Evolutionary conservation across 257 asterid species (phyloP).

Genomic region (Gentiana macrophylla): DNA sequence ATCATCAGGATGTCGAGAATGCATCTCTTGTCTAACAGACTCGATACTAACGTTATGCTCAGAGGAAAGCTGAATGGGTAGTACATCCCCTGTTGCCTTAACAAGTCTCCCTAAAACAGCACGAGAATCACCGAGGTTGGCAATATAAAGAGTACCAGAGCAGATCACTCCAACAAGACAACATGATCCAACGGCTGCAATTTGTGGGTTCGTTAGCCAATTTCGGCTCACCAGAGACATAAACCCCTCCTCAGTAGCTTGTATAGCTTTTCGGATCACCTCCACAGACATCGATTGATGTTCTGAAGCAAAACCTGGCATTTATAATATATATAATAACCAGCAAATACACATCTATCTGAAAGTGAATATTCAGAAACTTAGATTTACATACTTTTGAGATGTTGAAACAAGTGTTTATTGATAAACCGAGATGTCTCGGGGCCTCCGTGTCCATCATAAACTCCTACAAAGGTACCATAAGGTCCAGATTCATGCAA

Average conservation of each 20-base stretch:
- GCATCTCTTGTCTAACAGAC: conserved; percentile 54
- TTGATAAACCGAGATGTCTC: conserved; percentile 60
- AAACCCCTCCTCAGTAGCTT: conserved; percentile 69
- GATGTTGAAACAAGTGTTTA: conserved; percentile 49
- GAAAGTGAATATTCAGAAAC: conserved; percentile 12
- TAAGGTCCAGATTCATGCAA: conserved; percentile 41
- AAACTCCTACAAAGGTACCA: conserved; percentile 62
- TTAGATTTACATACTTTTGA: conserved; percentile 34
- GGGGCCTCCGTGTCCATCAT: conserved; percentile 81
- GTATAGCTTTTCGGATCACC: conserved; percentile 49
- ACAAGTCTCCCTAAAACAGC: conserved; percentile 60
- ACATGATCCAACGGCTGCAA: conserved; percentile 69
- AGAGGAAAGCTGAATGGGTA: conserved; percentile 48
- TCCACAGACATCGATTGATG: conserved; percentile 49
- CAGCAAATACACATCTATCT: not conserved
- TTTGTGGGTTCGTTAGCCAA: conserved; percentile 52
- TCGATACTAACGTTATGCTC: conserved; percentile 64
- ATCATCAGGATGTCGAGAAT: conserved; percentile 53
- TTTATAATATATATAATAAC: not conserved
- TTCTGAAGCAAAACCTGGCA: conserved; percentile 49
- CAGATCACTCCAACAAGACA: conserved; percentile 61
- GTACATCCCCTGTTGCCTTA: conserved; percentile 56
- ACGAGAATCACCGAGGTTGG: conserved; percentile 63
- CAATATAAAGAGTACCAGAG: conserved; percentile 45
- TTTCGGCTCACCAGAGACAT: conserved; percentile 38